These are phyloP conservation scores for Blastobotrys chiropterorum DNA, from an alignment of 805 yeast species.

Conservation along the genomic window DNA sequence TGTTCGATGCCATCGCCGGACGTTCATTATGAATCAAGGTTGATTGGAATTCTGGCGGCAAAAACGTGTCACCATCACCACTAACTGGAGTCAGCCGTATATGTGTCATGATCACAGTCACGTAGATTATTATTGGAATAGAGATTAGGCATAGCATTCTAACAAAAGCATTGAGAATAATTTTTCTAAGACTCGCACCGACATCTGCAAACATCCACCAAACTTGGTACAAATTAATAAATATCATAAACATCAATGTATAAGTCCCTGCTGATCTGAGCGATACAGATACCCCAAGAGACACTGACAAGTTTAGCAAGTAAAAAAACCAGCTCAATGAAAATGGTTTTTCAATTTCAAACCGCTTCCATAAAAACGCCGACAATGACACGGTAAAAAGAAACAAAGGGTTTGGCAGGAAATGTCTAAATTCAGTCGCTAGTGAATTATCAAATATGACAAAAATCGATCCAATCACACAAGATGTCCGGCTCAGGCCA, in stretches of 20 bases:
- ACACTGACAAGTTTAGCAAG: conserved; percentile 34
- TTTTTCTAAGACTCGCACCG: conserved; percentile 29
- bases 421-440: conserved; percentile 41
- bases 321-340: conserved; percentile 39
- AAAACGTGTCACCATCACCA: conserved; percentile 44
- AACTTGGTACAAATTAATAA: conserved; percentile 35
- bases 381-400: conserved; percentile 29
- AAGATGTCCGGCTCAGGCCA: conserved; percentile 39
- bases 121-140: conserved; percentile 46
- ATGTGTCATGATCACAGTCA: conserved; percentile 43
- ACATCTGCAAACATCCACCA: conserved; percentile 60
- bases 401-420: conserved; percentile 29
- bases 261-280: conserved; percentile 52
- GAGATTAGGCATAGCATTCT: conserved; percentile 33
- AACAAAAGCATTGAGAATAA: conserved; percentile 32
- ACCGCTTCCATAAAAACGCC: conserved; percentile 37
- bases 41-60: conserved; percentile 53
- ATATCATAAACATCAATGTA: conserved; percentile 46
- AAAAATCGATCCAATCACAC: conserved; percentile 39
- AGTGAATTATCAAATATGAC: conserved; percentile 47
- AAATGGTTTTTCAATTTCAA: conserved; percentile 34
- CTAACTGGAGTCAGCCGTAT: conserved; percentile 28
- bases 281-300: conserved; percentile 41
- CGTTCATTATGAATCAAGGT: conserved; percentile 33
- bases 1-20: conserved; percentile 40